phyloP scores from a whole-genome alignment of 192 early-diverging fungal genomes.

The Rhizophagus sp. region DNA sequence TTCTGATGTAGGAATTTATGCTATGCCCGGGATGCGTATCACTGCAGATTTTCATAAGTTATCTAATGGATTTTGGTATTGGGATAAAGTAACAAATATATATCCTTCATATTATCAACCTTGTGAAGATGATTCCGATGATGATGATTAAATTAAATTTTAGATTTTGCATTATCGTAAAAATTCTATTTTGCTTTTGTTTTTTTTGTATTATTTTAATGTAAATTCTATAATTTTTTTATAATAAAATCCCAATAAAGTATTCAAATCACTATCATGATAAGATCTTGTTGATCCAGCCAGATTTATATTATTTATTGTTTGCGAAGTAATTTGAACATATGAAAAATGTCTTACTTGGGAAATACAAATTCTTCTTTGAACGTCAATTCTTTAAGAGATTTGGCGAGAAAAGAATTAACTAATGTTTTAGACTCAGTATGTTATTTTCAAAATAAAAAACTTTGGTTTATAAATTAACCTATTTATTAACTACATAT shows the following conservation, averaged over 20 bases:
- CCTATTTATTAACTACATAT: background rate
- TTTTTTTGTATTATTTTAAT: no score
- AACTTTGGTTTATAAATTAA: background rate
- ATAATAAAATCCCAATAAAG: no score
- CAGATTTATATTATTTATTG: no score
- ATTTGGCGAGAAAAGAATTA: constrained; percentile 63
- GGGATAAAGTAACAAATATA: constrained; percentile 30
- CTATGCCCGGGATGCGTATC: constrained; percentile 11
- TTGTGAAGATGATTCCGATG: background rate
- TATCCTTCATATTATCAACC: constrained; percentile 26
- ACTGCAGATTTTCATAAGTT: constrained; percentile 28
- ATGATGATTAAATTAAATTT: constrained; percentile 5
- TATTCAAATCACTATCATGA: no score
- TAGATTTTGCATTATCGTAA: background rate
- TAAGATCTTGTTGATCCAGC: no score
- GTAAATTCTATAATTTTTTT: no score
- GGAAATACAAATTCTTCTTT: constrained; percentile 48
- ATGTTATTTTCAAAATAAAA: constrained; percentile 17
- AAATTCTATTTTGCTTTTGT: background rate
- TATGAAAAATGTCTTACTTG: constrained; percentile 39
- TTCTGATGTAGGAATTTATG: background rate
- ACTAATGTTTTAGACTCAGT: constrained; percentile 78
- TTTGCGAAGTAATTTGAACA: background rate
- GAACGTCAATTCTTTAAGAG: constrained; percentile 58
- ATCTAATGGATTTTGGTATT: constrained; percentile 27